Conservation (phyloP, 305 asterid genomes). For the Fraxinus nigra region DNA sequence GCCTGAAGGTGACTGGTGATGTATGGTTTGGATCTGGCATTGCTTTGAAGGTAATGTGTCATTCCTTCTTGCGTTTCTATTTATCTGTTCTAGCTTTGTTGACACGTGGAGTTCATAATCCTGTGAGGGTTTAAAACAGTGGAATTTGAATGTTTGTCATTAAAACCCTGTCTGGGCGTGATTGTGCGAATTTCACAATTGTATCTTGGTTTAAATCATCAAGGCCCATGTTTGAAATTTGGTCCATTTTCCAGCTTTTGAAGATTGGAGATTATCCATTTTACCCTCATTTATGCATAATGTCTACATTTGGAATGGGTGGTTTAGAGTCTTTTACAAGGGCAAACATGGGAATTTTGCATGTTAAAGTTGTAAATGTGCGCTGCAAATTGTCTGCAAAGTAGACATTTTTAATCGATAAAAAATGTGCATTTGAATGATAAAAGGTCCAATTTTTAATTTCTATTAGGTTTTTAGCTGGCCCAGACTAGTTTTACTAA, state of each 20-base stretch:
- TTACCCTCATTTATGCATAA: too few relatives aligned
- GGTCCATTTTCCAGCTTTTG: too few relatives aligned
- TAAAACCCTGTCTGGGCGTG: too few relatives aligned
- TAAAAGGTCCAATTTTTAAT: neutral
- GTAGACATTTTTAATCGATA: too few relatives aligned
- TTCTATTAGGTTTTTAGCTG: too few relatives aligned
- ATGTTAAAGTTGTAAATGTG: neutral
- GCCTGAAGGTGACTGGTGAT: constrained; percentile 85
- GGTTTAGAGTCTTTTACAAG: too few relatives aligned
- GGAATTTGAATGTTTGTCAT: neutral
- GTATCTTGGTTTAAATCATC: too few relatives aligned
- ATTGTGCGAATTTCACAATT: too few relatives aligned
- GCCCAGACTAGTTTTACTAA: neutral
- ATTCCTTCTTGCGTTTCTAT: neutral
- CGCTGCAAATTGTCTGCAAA: neutral
- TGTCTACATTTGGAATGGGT: too few relatives aligned
- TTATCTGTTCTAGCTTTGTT: neutral
- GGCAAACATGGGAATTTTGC: too few relatives aligned
- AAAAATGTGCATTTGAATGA: neutral
- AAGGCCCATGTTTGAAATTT: too few relatives aligned
- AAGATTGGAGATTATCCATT: too few relatives aligned
- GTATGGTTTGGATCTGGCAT: constrained; percentile 81
- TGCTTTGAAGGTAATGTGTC: constrained; percentile 54
- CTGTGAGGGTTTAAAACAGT: neutral
- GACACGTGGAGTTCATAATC: neutral